Base-by-base conservation (phyloP, 805 yeast genomes). In the Hanseniaspora meyeri region DNA sequence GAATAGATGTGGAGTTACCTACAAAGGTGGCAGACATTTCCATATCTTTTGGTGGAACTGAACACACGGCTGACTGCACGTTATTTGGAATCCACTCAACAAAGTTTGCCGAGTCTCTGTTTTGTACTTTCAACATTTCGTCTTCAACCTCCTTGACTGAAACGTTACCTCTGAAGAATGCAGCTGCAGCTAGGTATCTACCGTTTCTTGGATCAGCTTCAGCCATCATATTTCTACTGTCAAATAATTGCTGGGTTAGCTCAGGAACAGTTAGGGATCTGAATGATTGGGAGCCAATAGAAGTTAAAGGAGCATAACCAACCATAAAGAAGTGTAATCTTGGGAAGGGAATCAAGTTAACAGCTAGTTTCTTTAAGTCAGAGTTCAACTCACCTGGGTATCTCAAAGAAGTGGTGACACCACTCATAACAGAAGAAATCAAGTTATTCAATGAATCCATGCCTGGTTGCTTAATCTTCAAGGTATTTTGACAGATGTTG, bases 31-130 rank as follows among this genome's bases (percentile, higher is more conserved):
- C 96, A 58, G 95, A 75, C 87, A 86, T 87, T 66, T 85, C 90
- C 64, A 84, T 76, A 65, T 78, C 91, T 70, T 78, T 80, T 64
- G 96, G 95, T 40, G 96, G 86, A 59, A 87, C 93, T 24, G 90
- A 81, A 73, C 96, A 89, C 57, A 89, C 87, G 50, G 96, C 89
- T 39, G 95, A 85, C 75, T 89, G 96, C 62, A 89, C 95, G 67
- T 89, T 89, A 72, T 87, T 87, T 65, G 96, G 96, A 72, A 89
- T 89, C 96, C 96, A 89, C 71, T 88, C 95, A 55, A 89, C 96
- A 66, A 89, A 89, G 70, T 85, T 82, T 59, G 83, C 80, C 27
- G 88, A 77, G 72, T 87, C 85, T 72, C 85, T 83, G 60, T 83
- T 80, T 74, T 87, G 93, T 60, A 86, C 86, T 69, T 81, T 81